These are phyloP conservation scores for Acrocalymma vagum DNA, from an alignment of 2,329 filamentous ascomycete genomes.

Conservation along the genomic window DNA sequence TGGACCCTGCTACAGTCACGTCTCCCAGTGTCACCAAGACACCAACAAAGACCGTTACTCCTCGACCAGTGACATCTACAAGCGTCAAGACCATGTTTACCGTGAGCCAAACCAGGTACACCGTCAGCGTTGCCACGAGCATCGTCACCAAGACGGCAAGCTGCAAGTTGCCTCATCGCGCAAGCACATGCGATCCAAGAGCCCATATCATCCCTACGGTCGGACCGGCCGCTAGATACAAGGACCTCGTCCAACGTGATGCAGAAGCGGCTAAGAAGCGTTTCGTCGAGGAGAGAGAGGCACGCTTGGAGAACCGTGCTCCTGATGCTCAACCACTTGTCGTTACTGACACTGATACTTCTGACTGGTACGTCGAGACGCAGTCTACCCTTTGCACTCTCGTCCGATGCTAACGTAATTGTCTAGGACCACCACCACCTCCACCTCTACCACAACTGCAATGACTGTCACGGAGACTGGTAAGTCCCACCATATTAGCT, in stretches of 20 bases:
- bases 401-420: no score
- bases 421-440: conserved; percentile 30
- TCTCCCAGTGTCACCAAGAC: conserved; percentile 28
- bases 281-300: conserved; percentile 11
- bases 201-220: conserved; percentile 37
- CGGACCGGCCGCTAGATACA: conserved; percentile 14
- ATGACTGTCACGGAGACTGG: conserved; percentile 24
- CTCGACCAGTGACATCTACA: conserved; percentile 30
- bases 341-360: conserved; percentile 39
- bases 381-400: no score
- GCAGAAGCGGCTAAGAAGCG: no score
- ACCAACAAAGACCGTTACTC: conserved; percentile 32
- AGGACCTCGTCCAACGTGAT: no score
- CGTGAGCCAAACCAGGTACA: conserved; percentile 28
- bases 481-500: no score
- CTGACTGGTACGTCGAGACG: no score
- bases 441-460: conserved; percentile 26
- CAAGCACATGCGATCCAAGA: conserved; percentile 28
- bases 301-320: conserved; percentile 36
- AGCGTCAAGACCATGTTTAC: conserved; percentile 37
- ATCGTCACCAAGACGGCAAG: conserved; percentile 42
- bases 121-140: conserved; percentile 17
- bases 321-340: conserved; percentile 46
- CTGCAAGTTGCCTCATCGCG: conserved; percentile 34
- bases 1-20: conserved; percentile 25